Evolutionary conservation across 805 yeast genomes (phyloP).

Genomic region (Saccharomycopsis selenospora): DNA sequence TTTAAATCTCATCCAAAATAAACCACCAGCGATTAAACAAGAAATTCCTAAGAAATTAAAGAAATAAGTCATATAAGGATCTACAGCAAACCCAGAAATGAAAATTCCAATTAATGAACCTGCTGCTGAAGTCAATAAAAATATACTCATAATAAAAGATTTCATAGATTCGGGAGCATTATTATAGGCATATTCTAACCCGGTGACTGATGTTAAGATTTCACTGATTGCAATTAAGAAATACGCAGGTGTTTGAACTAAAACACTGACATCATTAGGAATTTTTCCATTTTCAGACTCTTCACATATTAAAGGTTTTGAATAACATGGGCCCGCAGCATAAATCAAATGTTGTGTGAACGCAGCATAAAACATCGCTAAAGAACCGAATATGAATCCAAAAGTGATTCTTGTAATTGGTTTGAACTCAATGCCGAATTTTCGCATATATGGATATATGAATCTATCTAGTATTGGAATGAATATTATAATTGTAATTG

Average conservation of each 20-base stretch:
- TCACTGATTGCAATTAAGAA: constrained; percentile 68
- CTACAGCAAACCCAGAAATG: constrained; percentile 53
- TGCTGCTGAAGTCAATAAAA: constrained; percentile 64
- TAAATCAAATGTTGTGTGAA: constrained; percentile 67
- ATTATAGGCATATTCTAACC: constrained; percentile 77
- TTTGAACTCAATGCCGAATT: constrained; percentile 41
- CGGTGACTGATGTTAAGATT: constrained; percentile 73
- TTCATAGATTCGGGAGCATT: constrained; percentile 70
- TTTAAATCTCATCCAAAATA: constrained; percentile 55
- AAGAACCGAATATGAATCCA: constrained; percentile 61
- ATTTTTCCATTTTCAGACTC: constrained; percentile 28
- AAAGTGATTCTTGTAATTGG: constrained; percentile 66
- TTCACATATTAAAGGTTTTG: constrained; percentile 50
- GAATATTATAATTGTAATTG: constrained; percentile 67
- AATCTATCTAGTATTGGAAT: constrained; percentile 62
- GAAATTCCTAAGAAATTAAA: constrained; percentile 57
- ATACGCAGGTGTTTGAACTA: constrained; percentile 60
- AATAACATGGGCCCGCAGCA: constrained; percentile 66
- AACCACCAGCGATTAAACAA: constrained; percentile 49
- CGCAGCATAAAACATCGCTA: constrained; percentile 69
- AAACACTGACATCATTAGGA: constrained; percentile 57
- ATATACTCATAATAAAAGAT: constrained; percentile 51
- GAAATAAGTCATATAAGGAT: constrained; percentile 67
- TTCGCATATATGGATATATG: constrained; percentile 49
- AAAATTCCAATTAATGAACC: constrained; percentile 76